Conservation (phyloP, 202 grass and related monocot genomes). For the Elaeis oleifera region DNA sequence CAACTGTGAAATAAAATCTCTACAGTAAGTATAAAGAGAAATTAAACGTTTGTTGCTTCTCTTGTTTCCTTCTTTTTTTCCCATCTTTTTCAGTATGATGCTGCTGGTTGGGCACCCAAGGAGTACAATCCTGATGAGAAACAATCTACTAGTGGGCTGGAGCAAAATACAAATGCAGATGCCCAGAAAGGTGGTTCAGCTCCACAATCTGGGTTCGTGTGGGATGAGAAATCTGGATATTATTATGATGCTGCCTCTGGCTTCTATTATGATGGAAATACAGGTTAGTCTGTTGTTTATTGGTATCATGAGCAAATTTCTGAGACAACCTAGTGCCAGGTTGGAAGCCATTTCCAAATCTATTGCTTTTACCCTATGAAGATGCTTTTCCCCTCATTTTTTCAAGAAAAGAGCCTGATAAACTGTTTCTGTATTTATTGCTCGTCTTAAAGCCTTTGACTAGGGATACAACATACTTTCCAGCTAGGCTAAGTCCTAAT, state of each 20-base stretch:
- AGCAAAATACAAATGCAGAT: slow-evolving; percentile 31
- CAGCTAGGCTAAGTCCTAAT: no score
- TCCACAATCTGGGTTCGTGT: slow-evolving; percentile 85
- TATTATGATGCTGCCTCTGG: slow-evolving; percentile 97
- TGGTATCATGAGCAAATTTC: background rate
- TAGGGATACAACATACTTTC: no score
- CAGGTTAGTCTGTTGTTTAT: slow-evolving; percentile 38
- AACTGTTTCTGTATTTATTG: no score
- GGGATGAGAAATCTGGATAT: slow-evolving; percentile 98
- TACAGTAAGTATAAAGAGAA: no score
- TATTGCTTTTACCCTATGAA: no score
- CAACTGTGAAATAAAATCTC: no score
- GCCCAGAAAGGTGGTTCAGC: slow-evolving; percentile 36
- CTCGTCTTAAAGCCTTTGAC: no score
- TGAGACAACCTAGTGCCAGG: background rate
- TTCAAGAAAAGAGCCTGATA: no score
- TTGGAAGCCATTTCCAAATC: no score
- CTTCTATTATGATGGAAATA: slow-evolving; percentile 99
- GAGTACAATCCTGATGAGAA: slow-evolving; percentile 90
- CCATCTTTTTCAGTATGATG: slow-evolving; percentile 60
- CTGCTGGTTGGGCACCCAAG: slow-evolving; percentile 85
- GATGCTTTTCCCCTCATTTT: no score
- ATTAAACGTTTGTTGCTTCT: no score
- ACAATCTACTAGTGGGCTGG: slow-evolving; percentile 19
- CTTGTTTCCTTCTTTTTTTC: no score